Percentiles rank a stretch among this genome's conserved stretches.
These are phyloP conservation scores for Yueomyces sinensis DNA, from an alignment of 805 yeast species.

Conservation along the genomic window DNA sequence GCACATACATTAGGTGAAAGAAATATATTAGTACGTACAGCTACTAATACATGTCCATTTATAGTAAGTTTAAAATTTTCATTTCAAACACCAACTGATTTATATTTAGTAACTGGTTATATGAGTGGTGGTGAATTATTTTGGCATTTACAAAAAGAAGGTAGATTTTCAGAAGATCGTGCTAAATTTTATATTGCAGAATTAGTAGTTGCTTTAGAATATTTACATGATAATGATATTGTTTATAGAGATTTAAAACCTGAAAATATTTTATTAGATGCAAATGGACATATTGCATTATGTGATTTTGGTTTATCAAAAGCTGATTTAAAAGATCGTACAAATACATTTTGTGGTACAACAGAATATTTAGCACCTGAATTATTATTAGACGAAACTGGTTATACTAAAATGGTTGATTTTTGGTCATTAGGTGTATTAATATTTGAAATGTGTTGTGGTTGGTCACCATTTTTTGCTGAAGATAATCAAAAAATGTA, in stretches of 20 bases:
- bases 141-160: slow-evolving; percentile 95
- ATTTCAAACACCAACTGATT: slow-evolving; percentile 87
- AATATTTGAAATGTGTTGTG: slow-evolving; percentile 98
- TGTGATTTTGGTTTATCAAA: slow-evolving; percentile 97
- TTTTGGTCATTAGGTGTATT: slow-evolving; percentile 97
- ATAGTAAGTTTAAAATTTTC: slow-evolving; percentile 93
- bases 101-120: slow-evolving; percentile 89
- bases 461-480: slow-evolving; percentile 98
- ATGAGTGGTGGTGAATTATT: slow-evolving; percentile 97
- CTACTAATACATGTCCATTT: slow-evolving; percentile 79
- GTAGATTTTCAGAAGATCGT: slow-evolving; percentile 82
- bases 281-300: slow-evolving; percentile 92
- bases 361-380: slow-evolving; percentile 98
- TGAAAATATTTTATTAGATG: slow-evolving; percentile 88
- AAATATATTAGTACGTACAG: slow-evolving; percentile 84
- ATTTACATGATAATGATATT: slow-evolving; percentile 87
- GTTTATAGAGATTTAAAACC: slow-evolving; percentile 96
- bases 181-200: slow-evolving; percentile 98
- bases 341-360: slow-evolving; percentile 96
- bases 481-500: slow-evolving; percentile 98
- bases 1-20: slow-evolving; percentile 98
- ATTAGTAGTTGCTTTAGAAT: slow-evolving; percentile 83
- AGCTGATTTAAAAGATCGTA: slow-evolving; percentile 80
- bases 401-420: slow-evolving; percentile 98
- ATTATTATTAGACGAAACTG: slow-evolving; percentile 85